A percentile compares a stretch with the other conserved stretches of the same genome.
phyloP scores from a whole-genome alignment of 2,329 filamentous ascomycete species.

The Penicillium sp. region DNA sequence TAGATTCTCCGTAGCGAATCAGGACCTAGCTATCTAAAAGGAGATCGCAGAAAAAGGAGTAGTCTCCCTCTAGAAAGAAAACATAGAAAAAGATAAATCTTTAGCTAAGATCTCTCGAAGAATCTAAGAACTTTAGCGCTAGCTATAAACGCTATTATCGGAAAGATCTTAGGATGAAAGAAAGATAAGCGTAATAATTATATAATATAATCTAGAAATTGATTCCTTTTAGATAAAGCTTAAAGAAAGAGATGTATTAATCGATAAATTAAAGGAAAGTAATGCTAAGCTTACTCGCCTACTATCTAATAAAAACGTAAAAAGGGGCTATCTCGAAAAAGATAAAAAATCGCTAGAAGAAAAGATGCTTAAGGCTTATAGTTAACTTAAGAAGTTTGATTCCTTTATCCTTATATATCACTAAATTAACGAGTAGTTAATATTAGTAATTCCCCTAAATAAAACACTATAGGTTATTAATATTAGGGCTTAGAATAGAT shows the following conservation, averaged over 20 bases:
- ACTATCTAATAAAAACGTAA: conserved; percentile 5
- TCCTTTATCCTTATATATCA: conserved; percentile 11
- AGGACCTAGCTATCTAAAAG: conserved; percentile 10
- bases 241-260: conserved; percentile 12
- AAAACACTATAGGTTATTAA: not conserved
- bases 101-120: conserved; percentile 13
- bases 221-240: conserved; percentile 9
- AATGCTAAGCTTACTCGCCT: conserved; percentile 1
- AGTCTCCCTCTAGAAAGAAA: conserved; percentile 8
- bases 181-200: conserved; percentile 10
- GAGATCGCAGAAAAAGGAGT: conserved; percentile 15
- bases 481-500: not conserved
- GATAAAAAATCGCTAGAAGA: conserved; percentile 11
- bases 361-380: conserved; percentile 7
- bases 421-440: conserved; percentile 12
- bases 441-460: conserved; percentile 8
- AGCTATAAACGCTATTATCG: conserved; percentile 10
- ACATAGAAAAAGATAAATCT: conserved; percentile 11
- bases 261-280: conserved; percentile 10
- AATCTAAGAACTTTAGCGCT: conserved; percentile 9
- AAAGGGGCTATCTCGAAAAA: conserved; percentile 10
- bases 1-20: conserved; percentile 16
- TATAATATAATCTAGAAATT: conserved; percentile 8
- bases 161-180: conserved; percentile 14
- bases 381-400: conserved; percentile 11